These are phyloP conservation scores for Volvox africanus DNA, from an alignment of 139 green algal species.

Conservation along the genomic window DNA sequence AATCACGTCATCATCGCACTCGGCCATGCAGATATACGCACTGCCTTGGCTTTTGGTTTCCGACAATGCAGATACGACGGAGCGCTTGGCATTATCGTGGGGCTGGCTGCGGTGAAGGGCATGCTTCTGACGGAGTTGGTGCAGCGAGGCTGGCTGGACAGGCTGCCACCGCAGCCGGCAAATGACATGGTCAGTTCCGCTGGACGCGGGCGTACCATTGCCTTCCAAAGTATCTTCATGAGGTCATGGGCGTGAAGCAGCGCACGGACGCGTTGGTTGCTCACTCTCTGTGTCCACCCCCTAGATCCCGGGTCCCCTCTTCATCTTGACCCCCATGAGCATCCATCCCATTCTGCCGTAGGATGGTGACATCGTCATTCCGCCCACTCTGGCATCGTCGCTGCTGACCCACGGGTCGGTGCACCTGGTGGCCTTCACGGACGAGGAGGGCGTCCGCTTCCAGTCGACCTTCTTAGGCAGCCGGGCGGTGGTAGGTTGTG, in stretches of 20 bases:
- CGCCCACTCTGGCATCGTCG: constrained; percentile 4
- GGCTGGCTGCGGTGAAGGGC: constrained; percentile 85
- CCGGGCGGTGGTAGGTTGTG: constrained; percentile 69
- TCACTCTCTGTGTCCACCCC: too few species aligned
- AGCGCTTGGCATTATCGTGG: constrained; percentile 85
- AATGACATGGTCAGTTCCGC: neutral
- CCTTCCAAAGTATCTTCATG: too few species aligned
- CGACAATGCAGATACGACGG: constrained; percentile 81
- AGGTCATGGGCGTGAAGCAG: too few species aligned
- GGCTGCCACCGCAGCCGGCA: neutral
- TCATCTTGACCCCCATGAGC: too few species aligned
- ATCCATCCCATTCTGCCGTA: too few species aligned
- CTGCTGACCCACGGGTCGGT: constrained; percentile 44
- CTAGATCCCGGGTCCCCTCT: too few species aligned
- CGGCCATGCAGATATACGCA: too few species aligned
- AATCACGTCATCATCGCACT: too few species aligned
- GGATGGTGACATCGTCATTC: constrained; percentile 2
- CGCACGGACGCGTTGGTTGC: too few species aligned
- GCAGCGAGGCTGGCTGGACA: neutral
- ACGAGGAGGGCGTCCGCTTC: constrained; percentile 96
- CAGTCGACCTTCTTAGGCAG: constrained; percentile 93
- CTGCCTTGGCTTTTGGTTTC: too few species aligned
- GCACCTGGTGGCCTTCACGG: constrained; percentile 87
- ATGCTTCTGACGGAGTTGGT: constrained; percentile 54
- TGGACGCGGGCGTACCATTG: too few species aligned